These are phyloP conservation scores for Xylaria venustula DNA, from an alignment of 495 filamentous ascomycete genomes.

Conservation along the genomic window DNA sequence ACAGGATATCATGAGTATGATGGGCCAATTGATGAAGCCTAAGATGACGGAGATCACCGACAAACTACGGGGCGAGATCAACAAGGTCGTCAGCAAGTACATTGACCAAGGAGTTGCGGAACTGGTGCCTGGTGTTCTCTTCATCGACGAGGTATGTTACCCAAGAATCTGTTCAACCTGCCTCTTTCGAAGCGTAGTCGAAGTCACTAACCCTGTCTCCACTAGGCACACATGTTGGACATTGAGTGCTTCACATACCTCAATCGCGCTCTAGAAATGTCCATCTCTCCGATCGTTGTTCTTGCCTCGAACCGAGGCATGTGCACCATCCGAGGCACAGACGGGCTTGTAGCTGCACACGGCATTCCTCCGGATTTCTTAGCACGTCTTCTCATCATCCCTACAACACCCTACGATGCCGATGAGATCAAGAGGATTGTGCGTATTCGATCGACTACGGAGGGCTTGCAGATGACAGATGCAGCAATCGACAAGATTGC, in stretches of 20 bases:
- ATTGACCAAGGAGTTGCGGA: conserved; percentile 98
- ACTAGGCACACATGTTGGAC: conserved; percentile 97
- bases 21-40: conserved; percentile 98
- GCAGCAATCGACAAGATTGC: conserved; percentile 81
- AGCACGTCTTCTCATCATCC: conserved; percentile 89
- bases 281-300: conserved; percentile 93
- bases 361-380: conserved; percentile 92
- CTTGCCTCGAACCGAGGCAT: conserved; percentile 95
- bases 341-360: conserved; percentile 81
- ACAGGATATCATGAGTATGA: conserved; percentile 99
- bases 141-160: conserved; percentile 88
- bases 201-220: conserved; percentile 8
- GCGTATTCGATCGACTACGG: conserved; percentile 73
- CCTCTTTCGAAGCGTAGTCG: background rate
- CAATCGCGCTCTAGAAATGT: conserved; percentile 90
- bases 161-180: background rate
- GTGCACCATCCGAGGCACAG: conserved; percentile 81
- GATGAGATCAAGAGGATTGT: conserved; percentile 91
- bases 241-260: conserved; percentile 99
- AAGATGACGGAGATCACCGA: conserved; percentile 99
- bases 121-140: conserved; percentile 92
- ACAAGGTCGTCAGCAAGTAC: conserved; percentile 97
- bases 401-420: conserved; percentile 78
- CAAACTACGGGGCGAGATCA: conserved; percentile 91
- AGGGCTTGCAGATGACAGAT: conserved; percentile 76